A percentile compares a stretch with the other conserved stretches of the same genome.
phyloP scores from a whole-genome alignment of 129 eudicot genomes.

The Kitagawia praeruptora region DNA sequence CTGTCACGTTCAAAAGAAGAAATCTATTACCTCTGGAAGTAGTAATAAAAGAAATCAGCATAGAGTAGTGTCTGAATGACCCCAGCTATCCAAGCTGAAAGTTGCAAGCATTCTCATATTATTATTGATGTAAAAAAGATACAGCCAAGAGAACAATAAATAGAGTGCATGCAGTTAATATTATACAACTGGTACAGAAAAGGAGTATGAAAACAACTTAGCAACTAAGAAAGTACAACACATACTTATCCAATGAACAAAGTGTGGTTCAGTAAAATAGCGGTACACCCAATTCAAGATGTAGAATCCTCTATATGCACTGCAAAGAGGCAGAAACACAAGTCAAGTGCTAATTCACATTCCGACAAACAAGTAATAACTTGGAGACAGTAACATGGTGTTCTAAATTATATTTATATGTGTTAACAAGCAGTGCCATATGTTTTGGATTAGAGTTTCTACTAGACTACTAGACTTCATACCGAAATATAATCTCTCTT shows the following conservation, averaged over 20 bases:
- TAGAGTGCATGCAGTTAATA: not conserved
- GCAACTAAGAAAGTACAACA: not conserved
- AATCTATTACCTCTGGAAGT: constrained; percentile 73
- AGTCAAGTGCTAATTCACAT: not conserved
- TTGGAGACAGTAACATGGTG: not conserved
- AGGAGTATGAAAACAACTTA: constrained; percentile 9
- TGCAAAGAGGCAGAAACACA: constrained; percentile 25
- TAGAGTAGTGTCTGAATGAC: constrained; percentile 84
- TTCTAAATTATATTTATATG: not conserved
- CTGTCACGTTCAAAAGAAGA: not conserved
- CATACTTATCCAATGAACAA: constrained; percentile 88
- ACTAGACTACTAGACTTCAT: not conserved
- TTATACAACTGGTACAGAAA: not conserved
- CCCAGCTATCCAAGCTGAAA: constrained; percentile 92
- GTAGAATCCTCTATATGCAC: constrained; percentile 85
- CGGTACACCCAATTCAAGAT: constrained; percentile 94
- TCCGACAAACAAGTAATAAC: not conserved
- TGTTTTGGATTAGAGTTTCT: not conserved
- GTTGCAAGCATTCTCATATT: not conserved
- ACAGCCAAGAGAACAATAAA: not conserved
- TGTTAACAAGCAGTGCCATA: not conserved
- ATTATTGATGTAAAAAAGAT: not conserved
- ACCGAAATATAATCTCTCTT: no score
- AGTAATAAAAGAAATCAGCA: constrained; percentile 97
- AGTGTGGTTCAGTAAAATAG: constrained; percentile 97